Conservation (phyloP, 1,139 yeast species). For the Ashbya aceris region DNA sequence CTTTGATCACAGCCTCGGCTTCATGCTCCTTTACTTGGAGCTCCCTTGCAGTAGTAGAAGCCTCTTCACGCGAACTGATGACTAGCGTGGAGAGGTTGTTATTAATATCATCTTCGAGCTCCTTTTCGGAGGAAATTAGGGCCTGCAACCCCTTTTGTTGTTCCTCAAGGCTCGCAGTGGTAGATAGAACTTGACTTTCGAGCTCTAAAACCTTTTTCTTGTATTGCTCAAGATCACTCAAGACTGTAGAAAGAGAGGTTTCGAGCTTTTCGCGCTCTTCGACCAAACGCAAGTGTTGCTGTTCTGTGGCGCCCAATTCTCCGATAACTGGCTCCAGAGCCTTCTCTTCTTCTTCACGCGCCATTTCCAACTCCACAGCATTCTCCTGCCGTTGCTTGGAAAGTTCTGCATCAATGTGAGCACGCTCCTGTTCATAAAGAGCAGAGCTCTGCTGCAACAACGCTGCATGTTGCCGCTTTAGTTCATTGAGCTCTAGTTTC, state of each 20-base stretch:
- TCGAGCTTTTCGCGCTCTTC: constrained; percentile 21
- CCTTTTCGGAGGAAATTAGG: constrained; percentile 14
- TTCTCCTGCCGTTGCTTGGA: constrained; percentile 29
- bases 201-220: constrained; percentile 20
- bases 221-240: constrained; percentile 20
- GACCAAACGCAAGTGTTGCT: constrained; percentile 19
- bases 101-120: constrained; percentile 14
- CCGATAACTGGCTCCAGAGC: constrained; percentile 23
- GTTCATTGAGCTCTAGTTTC: constrained; percentile 26
- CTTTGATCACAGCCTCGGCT: constrained; percentile 25
- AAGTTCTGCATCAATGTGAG: constrained; percentile 22
- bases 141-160: constrained; percentile 16
- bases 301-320: constrained; percentile 23
- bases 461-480: constrained; percentile 18
- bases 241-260: constrained; percentile 19
- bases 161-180: constrained; percentile 18
- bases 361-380: constrained; percentile 10
- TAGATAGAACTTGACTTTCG: constrained; percentile 16
- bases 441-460: constrained; percentile 22
- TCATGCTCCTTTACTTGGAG: constrained; percentile 21
- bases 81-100: constrained; percentile 14
- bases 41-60: constrained; percentile 9
- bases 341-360: constrained; percentile 22
- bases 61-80: constrained; percentile 24
- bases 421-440: constrained; percentile 14